Conservation (phyloP, 768 basidiomycete genomes). For the Amanita rimosa region DNA sequence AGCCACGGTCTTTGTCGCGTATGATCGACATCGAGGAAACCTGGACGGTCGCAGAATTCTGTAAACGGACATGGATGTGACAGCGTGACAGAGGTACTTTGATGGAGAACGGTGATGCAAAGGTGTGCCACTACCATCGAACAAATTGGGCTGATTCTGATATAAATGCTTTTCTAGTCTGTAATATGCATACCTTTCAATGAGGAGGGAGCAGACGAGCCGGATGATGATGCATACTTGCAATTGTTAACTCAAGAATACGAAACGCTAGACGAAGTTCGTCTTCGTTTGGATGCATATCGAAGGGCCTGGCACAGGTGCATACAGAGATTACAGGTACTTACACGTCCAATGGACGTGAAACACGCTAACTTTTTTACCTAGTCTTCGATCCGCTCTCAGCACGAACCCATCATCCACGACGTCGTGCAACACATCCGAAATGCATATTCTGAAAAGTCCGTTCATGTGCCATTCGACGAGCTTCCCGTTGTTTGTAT, state of each 20-base stretch:
- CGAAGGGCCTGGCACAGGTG: slow-evolving; percentile 48
- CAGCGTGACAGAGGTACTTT: background rate
- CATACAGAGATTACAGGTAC: slow-evolving; percentile 42
- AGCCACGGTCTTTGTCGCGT: background rate
- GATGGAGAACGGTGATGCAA: background rate
- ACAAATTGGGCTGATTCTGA: background rate
- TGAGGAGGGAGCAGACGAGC: background rate
- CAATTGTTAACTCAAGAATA: background rate
- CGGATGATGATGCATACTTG: background rate
- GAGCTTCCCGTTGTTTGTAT: slow-evolving; percentile 54
- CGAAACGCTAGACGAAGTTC: slow-evolving; percentile 1
- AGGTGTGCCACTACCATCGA: background rate
- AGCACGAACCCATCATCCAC: slow-evolving; percentile 27
- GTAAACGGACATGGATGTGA: slow-evolving; percentile 4
- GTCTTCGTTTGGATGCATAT: slow-evolving; percentile 40
- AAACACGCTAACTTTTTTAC: slow-evolving; percentile 30
- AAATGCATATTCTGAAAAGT: slow-evolving; percentile 28
- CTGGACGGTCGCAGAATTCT: slow-evolving; percentile 1
- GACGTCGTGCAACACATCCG: slow-evolving; percentile 32
- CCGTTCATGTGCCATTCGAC: slow-evolving; percentile 45
- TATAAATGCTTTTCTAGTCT: background rate
- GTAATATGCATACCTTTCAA: slow-evolving; percentile 1
- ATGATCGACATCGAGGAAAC: background rate
- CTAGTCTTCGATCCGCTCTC: slow-evolving; percentile 18
- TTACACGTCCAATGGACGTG: slow-evolving; percentile 6